phyloP scores from a whole-genome alignment of 208 protist genomes.

The Acanthamoeba castellanii region DNA sequence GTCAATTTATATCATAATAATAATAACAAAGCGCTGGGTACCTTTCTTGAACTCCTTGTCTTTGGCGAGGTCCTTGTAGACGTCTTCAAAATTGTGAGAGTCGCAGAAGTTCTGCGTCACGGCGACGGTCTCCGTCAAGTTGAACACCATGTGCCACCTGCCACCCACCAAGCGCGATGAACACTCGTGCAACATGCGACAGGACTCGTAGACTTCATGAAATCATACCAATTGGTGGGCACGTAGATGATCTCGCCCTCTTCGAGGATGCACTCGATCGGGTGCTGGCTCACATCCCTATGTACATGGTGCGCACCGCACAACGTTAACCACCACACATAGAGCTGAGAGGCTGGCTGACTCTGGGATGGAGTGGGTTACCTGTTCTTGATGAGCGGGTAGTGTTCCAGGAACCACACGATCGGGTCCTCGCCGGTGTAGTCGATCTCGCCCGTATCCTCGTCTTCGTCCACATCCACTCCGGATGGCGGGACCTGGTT shows the following conservation, averaged over 20 bases:
- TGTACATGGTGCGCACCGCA: neutral
- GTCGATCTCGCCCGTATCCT: slow-evolving; percentile 21
- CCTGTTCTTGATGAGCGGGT: slow-evolving; percentile 67
- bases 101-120: slow-evolving; percentile 73
- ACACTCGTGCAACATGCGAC: neutral
- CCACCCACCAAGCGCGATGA: neutral
- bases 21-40: neutral
- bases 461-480: slow-evolving; percentile 49
- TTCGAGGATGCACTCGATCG: slow-evolving; percentile 68
- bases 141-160: slow-evolving; percentile 74
- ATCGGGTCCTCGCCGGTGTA: slow-evolving; percentile 67
- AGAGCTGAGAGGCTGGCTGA: neutral
- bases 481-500: slow-evolving; percentile 15
- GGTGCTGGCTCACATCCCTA: slow-evolving; percentile 50
- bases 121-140: slow-evolving; percentile 69
- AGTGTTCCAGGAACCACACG: slow-evolving; percentile 71
- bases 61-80: slow-evolving; percentile 44
- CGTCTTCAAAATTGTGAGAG: slow-evolving; percentile 6
- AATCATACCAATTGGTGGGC: slow-evolving; percentile 59
- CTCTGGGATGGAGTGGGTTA: neutral
- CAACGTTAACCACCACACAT: too few relatives aligned
- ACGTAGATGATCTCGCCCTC: slow-evolving; percentile 70
- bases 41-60: slow-evolving; percentile 54
- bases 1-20: neutral
- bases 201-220: too few relatives aligned